Evolutionary conservation across 352 stramenopile genomes (phyloP), one percentile per base, ranked within the genome.

Genomic region (Phytophthora pseudosyringae): DNA sequence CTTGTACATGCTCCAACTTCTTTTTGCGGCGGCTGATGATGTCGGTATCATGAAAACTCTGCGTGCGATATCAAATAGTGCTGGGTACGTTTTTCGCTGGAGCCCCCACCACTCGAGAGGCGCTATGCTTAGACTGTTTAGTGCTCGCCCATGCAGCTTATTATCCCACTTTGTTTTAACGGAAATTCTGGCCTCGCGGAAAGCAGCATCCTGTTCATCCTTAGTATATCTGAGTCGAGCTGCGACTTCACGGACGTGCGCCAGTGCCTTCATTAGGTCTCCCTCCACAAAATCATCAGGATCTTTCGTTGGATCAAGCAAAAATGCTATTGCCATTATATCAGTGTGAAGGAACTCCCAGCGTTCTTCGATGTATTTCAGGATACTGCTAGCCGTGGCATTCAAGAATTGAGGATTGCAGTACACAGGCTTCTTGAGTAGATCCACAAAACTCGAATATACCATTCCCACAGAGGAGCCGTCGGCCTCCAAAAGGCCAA

Each of bases 281-380:
- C 46, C 15, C 11, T 38, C 31, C 40, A 61, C 16, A n/a, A 61
- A 61, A 18, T 46, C 53, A 31, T 28, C 38, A 3, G 35, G 46
- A 18, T 64, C 12, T 32, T 33, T 64, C 10, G 45, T 47, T n/a
- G 56, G 45, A 36, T 57, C 46, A 8, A 64, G 32, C 36, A 64
- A 35, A 49, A 64, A 64, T 13, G 36, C 35, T 13, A 64, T 38
- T 11, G 28, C 35, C 28, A 57, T 64, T 3, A 36, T 26, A 32
- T 64, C 56, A 0, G 56, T 64, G 26, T 45, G 33, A 32, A 64
- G 46, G 16, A 57, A 64, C 6, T 57, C 21, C 56, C 46, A 64
- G 31, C 47, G 29, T 8, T 11, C 15, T 5, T 62, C 28, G 5
- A 58, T 47, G 9, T 5, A 29, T 12, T 41, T 4, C n/a, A 52